phyloP scores from a whole-genome alignment of 768 basidiomycete genomes.

The Jaapia argillacea region DNA sequence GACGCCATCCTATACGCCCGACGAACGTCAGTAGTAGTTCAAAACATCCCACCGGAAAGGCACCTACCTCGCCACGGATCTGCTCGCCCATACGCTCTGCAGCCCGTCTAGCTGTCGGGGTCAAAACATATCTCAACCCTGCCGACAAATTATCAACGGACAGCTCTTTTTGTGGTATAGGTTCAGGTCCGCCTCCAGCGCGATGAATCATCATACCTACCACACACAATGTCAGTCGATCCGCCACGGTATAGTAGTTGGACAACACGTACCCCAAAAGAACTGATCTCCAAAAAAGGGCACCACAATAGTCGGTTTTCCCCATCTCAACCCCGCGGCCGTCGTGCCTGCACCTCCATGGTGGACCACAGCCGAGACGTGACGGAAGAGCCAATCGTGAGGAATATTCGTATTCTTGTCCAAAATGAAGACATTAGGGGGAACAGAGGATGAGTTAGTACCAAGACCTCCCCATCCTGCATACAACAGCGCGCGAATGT shows the following conservation, averaged over 20 bases:
- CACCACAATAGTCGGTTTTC: constrained; percentile 49
- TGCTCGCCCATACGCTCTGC: constrained; percentile 38
- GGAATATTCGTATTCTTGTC: constrained; percentile 38
- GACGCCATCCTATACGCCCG: constrained; percentile 34
- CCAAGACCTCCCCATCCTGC: constrained; percentile 62
- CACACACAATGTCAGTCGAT: constrained; percentile 11
- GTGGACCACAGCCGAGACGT: constrained; percentile 51
- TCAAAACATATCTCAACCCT: constrained; percentile 40
- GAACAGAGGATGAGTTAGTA: constrained; percentile 36
- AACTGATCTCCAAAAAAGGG: constrained; percentile 62
- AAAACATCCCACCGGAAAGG: no score
- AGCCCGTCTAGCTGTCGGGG: constrained; percentile 35
- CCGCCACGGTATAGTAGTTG: constrained; percentile 8
- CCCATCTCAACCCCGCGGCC: constrained; percentile 49
- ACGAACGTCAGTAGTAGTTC: no score
- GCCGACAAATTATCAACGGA: constrained; percentile 36
- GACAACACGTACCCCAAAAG: constrained; percentile 32
- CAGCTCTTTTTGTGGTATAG: constrained; percentile 45
- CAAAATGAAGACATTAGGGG: constrained; percentile 47
- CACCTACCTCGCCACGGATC: constrained; percentile 39
- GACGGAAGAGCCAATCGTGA: constrained; percentile 58
- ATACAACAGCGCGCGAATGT: constrained; percentile 30
- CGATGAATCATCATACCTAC: constrained; percentile 52
- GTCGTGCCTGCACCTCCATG: constrained; percentile 63
- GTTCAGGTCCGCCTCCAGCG: constrained; percentile 52